Base-by-base conservation (phyloP, 164 flowering plant species). In the Hamamelis virginiana region DNA sequence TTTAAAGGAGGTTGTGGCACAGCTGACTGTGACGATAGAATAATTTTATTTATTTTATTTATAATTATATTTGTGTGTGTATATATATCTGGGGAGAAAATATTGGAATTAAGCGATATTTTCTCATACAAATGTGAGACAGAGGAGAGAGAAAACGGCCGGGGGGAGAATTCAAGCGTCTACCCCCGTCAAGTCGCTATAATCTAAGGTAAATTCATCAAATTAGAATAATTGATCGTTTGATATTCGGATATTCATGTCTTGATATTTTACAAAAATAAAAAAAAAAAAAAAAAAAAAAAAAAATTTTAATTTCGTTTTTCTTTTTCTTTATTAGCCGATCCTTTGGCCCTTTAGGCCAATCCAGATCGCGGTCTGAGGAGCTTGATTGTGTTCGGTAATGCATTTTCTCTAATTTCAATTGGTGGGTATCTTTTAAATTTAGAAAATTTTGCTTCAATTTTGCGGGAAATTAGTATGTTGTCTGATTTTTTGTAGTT, bases 361-460 rank as follows among this genome's bases (percentile, higher is more conserved):
- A 13, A 12, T 57, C 60, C 60, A 57, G 60, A 57, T 57, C 60
- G 33, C 33, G 33, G 12, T 10, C 22, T 12, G 5, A 6, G 43
- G n/a, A 22, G 26, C 33, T 45, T 19, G 47, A 62, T 62, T 62
- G 1, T 43, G 8, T 11, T 9, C 5, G 10, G 21, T 22, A 44
- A 15, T 14, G 12, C 0, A 9, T 41, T 10, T 23, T 13, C 46
- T 63, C 1, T 18, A 33, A 15, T 57, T 57, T 43, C 27, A 47
- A 45, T 60, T 41, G 27, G 53, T 71, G 68, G 46, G 59, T 57
- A 18, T 21, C 15, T 41, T 23, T 56, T 61, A 19, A 44, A 13
- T 69, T 63, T 44, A 18, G 57, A 59, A 19, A 57, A 22, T 62
- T 45, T 66, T 52, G 58, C n/a, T 59, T 59, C 64, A 57, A 51